Base-by-base conservation (phyloP, 106 monocot species). In the Iris macrosiphon region DNA sequence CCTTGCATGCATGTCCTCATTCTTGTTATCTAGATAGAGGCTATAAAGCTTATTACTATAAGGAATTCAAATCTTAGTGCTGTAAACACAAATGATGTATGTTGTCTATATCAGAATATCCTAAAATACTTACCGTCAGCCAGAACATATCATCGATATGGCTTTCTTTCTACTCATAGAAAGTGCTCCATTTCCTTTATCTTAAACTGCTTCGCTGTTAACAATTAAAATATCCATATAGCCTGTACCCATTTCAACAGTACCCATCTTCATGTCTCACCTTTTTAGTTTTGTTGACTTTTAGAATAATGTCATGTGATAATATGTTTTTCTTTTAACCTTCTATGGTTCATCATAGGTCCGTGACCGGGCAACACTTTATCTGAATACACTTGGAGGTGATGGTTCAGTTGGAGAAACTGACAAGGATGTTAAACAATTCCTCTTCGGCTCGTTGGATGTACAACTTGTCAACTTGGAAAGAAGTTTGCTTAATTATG, bases 291-390 rank as follows among this genome's bases (percentile, higher is more conserved):
- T 16, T 1, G 6, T 17, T 42, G 3, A 17, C n/a, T n/a, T n/a
- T n/a, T n/a, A n/a, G n/a, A n/a, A 33, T 30, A 1, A 37, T 21
- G 11, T 53, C 11, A 26, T 56, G 42, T 17, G 12, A n/a, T n/a
- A 10, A 21, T 41, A 29, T 44, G 4, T 22, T 20, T 44, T 24
- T n/a, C n/a, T n/a, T n/a, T n/a, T n/a, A n/a, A 6, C 21, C 45
- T 21, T 45, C 0, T 47, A 24, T 47, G 23, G 3, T 46, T 37
- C 11, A 15, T 27, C 22, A 27, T 57, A 98, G 96, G 96, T 98
- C 71, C 90, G 96, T 63, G 96, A 98, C 51, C 74, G 90, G 3
- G 96, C 96, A 24, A 98, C 96, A 48, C 86, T 98, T 61, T 98
- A 90, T 73, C 72, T 98, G 23, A 80, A 86, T 47, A 75, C 64